Percentiles rank a stretch among this genome's conserved stretches.
Conservation (phyloP, 768 basidiomycete genomes). For the Amanita molliuscula region DNA sequence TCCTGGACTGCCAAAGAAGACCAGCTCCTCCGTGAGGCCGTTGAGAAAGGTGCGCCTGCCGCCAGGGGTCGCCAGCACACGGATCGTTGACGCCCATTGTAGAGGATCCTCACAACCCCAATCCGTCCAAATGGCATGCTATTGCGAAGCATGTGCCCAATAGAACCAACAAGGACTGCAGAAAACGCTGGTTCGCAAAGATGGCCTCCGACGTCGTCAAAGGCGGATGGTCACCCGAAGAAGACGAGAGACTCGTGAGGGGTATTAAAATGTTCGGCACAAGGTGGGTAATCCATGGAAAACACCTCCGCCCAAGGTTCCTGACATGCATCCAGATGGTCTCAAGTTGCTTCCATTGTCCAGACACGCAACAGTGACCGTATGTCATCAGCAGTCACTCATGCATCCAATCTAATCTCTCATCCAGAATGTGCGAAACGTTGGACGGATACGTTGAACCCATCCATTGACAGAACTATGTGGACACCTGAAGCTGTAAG, state of each 20-base stretch:
- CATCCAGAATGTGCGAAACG: conserved; percentile 47
- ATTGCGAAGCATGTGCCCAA: conserved; percentile 55
- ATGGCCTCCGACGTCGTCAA: conserved; percentile 55
- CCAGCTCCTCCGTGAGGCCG: conserved; percentile 40
- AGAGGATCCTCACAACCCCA: conserved; percentile 49
- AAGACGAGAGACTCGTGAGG: conserved; percentile 45
- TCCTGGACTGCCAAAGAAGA: conserved; percentile 45
- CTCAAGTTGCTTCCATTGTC: conserved; percentile 46
- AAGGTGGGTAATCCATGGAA: conserved; percentile 22
- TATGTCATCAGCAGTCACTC: conserved; percentile 19
- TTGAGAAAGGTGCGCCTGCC: conserved; percentile 28
- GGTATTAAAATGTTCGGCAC: conserved; percentile 49
- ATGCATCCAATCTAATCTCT: conserved; percentile 9
- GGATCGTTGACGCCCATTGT: conserved; percentile 9
- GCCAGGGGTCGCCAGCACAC: background rate
- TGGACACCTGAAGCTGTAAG: conserved; percentile 46
- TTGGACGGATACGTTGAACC: conserved; percentile 53
- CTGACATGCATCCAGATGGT: conserved; percentile 30
- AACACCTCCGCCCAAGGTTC: background rate
- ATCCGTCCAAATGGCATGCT: conserved; percentile 53
- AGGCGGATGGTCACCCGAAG: conserved; percentile 52
- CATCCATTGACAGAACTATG: conserved; percentile 48
- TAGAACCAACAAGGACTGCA: conserved; percentile 54
- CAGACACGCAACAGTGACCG: conserved; percentile 50
- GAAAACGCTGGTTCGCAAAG: conserved; percentile 55